Conservation (phyloP, 257 asterid species). For the Datura wrightii region DNA sequence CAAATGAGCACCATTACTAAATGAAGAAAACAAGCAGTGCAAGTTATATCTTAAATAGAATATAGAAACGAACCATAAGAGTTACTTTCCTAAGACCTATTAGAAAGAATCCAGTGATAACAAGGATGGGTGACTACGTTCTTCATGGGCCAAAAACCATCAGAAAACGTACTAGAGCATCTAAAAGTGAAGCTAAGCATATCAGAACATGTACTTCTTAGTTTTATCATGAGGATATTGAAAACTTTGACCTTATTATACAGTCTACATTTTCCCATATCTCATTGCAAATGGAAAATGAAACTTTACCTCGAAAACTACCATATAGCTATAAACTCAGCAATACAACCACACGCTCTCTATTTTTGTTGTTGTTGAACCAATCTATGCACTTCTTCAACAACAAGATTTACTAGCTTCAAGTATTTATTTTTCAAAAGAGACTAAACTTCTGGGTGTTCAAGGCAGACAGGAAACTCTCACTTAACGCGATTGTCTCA, state of each 20-base stretch:
- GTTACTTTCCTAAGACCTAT: neutral
- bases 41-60: neutral
- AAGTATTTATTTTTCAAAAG: neutral
- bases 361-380: neutral
- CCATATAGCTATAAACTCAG: neutral
- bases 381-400: neutral
- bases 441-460: neutral
- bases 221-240: neutral
- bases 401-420: slow-evolving; percentile 5
- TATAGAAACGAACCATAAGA: neutral
- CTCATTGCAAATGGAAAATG: no score
- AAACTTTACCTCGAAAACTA: no score
- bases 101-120: neutral
- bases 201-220: neutral
- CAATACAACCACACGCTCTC: neutral
- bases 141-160: neutral
- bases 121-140: neutral
- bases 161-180: neutral
- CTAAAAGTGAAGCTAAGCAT: neutral
- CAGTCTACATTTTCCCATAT: neutral
- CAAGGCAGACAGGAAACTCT: neutral
- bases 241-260: neutral
- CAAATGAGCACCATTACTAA: neutral
- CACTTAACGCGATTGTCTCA: neutral
- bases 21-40: neutral